A percentile compares a stretch with the other conserved stretches of the same genome.
These are phyloP conservation scores for Platismatia glauca DNA, from an alignment of 495 filamentous ascomycete genomes.

Conservation along the genomic window DNA sequence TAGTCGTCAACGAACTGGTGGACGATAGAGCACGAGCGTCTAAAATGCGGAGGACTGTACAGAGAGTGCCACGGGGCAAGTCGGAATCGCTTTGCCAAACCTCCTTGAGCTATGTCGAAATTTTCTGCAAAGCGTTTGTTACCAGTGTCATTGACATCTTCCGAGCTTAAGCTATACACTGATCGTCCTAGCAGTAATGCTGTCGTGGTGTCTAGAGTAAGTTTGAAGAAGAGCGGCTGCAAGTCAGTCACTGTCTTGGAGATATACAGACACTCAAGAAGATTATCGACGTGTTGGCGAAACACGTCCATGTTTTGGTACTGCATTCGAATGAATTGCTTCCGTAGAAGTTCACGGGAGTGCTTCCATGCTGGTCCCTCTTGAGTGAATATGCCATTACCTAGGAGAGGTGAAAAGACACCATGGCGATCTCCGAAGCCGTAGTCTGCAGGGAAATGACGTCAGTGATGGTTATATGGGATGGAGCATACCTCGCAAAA, in stretches of 20 bases:
- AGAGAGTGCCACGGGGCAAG: slow-evolving; percentile 33
- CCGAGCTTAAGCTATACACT: slow-evolving; percentile 31
- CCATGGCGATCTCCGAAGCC: slow-evolving; percentile 28
- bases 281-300: slow-evolving; percentile 37
- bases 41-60: slow-evolving; percentile 29
- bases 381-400: slow-evolving; percentile 32
- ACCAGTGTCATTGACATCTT: slow-evolving; percentile 10
- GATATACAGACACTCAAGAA: slow-evolving; percentile 32
- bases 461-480: neutral
- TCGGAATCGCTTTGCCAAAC: slow-evolving; percentile 33
- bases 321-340: slow-evolving; percentile 34
- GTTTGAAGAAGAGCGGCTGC: slow-evolving; percentile 40
- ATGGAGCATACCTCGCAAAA: slow-evolving; percentile 21
- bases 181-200: slow-evolving; percentile 30
- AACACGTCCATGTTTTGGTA: slow-evolving; percentile 35
- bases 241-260: slow-evolving; percentile 33
- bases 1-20: slow-evolving; percentile 34
- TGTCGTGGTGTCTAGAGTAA: slow-evolving; percentile 28
- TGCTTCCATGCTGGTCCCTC: slow-evolving; percentile 45
- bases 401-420: slow-evolving; percentile 30
- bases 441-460: slow-evolving; percentile 20
- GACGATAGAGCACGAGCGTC: slow-evolving; percentile 31
- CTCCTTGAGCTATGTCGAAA: slow-evolving; percentile 33
- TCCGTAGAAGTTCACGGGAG: slow-evolving; percentile 41
- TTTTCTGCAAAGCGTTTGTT: slow-evolving; percentile 31